Evolutionary conservation across 2,329 filamentous ascomycete genomes (phyloP).

Genomic region (Zasmidium angulare): DNA sequence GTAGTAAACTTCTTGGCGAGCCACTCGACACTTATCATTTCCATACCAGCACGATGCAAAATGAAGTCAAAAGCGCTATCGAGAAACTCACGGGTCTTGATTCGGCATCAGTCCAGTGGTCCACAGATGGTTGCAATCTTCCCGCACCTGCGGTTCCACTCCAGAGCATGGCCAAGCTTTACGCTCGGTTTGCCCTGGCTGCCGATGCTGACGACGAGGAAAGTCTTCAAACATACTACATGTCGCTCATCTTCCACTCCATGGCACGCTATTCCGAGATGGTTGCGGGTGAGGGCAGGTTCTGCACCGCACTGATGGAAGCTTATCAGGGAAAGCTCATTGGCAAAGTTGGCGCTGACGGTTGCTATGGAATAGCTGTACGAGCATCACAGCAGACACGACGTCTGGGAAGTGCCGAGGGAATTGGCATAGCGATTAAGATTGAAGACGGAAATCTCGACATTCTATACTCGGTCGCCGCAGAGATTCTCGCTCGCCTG

Average conservation of each 20-base stretch:
- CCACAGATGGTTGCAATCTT: conserved; percentile 50
- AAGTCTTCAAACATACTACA: conserved; percentile 4
- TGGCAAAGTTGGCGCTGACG: conserved; percentile 53
- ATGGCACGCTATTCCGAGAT: conserved; percentile 45
- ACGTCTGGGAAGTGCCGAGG: conserved; percentile 35
- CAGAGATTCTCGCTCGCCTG: conserved; percentile 48
- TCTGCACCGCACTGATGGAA: conserved; percentile 49
- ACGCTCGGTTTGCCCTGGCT: conserved; percentile 40
- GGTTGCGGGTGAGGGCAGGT: conserved; percentile 48
- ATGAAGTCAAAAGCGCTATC: conserved; percentile 39
- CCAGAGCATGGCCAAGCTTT: conserved; percentile 37
- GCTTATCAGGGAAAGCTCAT: conserved; percentile 41
- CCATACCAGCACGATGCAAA: conserved; percentile 29
- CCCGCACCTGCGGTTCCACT: conserved; percentile 47
- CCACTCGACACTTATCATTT: not conserved
- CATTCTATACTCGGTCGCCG: conserved; percentile 46
- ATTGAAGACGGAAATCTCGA: conserved; percentile 50
- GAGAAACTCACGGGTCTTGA: conserved; percentile 26
- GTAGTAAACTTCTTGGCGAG: not conserved
- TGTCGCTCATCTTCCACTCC: conserved; percentile 42
- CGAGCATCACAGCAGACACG: conserved; percentile 40
- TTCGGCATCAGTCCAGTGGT: conserved; percentile 40
- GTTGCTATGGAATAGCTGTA: conserved; percentile 49
- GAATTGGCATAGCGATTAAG: conserved; percentile 49
- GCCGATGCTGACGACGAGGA: conserved; percentile 28